phyloP scores from a whole-genome alignment of 495 filamentous ascomycete genomes.

The Oleoguttula mirabilis region DNA sequence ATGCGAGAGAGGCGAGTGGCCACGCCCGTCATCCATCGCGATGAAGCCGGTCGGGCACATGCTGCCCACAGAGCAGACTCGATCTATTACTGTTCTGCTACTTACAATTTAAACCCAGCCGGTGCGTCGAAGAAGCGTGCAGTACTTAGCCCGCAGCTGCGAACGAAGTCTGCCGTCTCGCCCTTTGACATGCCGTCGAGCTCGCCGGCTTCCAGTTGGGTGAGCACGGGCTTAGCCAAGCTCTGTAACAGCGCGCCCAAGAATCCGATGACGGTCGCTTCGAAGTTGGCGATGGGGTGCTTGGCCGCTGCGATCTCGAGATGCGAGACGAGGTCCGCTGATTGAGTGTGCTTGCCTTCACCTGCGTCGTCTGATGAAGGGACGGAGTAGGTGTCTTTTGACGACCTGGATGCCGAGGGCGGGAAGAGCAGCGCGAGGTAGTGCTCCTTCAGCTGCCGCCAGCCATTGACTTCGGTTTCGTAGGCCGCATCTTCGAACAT shows the following conservation, averaged over 20 bases:
- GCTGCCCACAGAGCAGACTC: too few species aligned
- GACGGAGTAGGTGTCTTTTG: conserved; percentile 15
- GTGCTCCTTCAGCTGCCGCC: conserved; percentile 17
- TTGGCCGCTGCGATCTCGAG: conserved; percentile 7
- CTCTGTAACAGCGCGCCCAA: conserved; percentile 19
- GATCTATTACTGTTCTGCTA: too few species aligned
- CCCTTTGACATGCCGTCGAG: conserved; percentile 23
- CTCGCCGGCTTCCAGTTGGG: conserved; percentile 26
- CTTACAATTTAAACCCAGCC: not conserved
- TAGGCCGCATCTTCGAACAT: conserved; percentile 22
- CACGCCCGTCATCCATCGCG: too few species aligned
- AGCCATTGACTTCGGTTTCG: conserved; percentile 20
- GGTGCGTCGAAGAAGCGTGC: conserved; percentile 2
- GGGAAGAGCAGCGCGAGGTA: conserved; percentile 10
- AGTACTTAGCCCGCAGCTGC: conserved; percentile 3
- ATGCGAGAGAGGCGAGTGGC: too few species aligned
- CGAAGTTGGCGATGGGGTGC: conserved; percentile 18
- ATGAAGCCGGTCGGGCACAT: too few species aligned
- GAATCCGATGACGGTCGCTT: conserved; percentile 18
- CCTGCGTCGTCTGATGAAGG: conserved; percentile 8
- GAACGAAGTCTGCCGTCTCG: conserved; percentile 23
- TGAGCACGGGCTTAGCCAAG: conserved; percentile 21
- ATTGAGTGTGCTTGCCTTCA: conserved; percentile 1
- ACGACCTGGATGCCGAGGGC: not conserved
- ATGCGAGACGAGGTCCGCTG: conserved; percentile 5